Evolutionary conservation across 2,329 filamentous ascomycete genomes (phyloP).

Genomic region (Chrysosporium keratinophilum): DNA sequence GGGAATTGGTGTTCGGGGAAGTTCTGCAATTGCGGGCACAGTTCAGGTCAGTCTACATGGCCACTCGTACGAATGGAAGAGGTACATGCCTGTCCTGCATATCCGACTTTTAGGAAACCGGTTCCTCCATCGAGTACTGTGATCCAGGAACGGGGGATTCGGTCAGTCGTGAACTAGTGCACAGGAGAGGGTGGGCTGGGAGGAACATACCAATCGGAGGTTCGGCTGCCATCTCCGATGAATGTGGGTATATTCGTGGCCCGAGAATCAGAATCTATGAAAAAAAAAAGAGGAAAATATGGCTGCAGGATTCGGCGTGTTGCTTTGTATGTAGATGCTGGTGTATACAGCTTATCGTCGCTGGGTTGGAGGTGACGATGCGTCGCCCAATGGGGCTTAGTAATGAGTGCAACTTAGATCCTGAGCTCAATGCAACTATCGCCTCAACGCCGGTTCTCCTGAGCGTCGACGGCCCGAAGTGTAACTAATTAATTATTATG

Average conservation of each 20-base stretch:
- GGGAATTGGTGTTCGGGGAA: conserved; percentile 98
- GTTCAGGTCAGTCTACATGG: neutral
- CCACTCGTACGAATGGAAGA: conserved; percentile 4
- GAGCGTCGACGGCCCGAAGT: too few relatives aligned
- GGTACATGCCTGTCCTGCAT: conserved; percentile 65
- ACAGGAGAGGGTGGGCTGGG: conserved; percentile 18
- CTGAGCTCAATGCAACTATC: conserved; percentile 1
- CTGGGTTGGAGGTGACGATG: conserved; percentile 13
- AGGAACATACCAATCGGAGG: conserved; percentile 38
- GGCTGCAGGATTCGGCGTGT: neutral
- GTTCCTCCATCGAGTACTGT: conserved; percentile 98
- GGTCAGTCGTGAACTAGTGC: conserved; percentile 23
- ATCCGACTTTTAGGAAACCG: conserved; percentile 98
- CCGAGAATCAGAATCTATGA: neutral
- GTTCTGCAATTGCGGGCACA: conserved; percentile 50
- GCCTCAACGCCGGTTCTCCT: neutral
- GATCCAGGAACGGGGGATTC: conserved; percentile 10
- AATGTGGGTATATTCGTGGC: neutral
- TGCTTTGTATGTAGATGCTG: neutral
- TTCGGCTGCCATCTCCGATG: conserved; percentile 33
- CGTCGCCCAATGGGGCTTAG: conserved; percentile 15
- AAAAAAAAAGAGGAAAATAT: neutral
- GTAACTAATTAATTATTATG: too few relatives aligned
- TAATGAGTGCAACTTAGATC: neutral
- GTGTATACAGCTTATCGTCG: conserved; percentile 5